Evolutionary conservation across 2,329 filamentous ascomycete species (phyloP).

Genomic region (Tolypocladium endophyticum): DNA sequence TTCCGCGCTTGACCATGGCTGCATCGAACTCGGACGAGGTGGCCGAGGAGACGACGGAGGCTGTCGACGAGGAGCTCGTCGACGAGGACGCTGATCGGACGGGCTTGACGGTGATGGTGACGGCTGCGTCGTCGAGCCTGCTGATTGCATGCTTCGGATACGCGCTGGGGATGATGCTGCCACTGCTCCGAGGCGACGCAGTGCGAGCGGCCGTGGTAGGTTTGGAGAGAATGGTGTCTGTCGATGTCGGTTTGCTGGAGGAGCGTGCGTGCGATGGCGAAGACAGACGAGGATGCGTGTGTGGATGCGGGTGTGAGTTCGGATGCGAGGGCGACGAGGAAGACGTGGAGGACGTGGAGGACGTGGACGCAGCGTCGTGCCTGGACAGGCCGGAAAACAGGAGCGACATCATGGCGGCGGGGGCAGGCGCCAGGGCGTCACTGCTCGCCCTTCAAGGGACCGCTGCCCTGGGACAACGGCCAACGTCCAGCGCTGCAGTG

Average conservation of each 20-base stretch:
- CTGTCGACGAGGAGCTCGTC: constrained; percentile 1
- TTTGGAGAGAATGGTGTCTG: not conserved
- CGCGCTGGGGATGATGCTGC: not conserved
- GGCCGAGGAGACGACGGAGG: not conserved
- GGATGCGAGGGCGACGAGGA: not conserved
- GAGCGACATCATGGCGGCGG: constrained; percentile 4
- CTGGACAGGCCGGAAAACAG: constrained; percentile 5
- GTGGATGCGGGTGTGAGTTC: not conserved
- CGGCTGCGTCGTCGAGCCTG: not conserved
- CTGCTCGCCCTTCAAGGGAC: not conserved
- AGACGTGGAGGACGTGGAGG: not conserved
- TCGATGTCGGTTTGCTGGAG: not conserved
- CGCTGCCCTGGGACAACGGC: not conserved
- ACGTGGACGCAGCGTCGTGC: not conserved
- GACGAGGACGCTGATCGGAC: not conserved
- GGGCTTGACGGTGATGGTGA: constrained; percentile 1
- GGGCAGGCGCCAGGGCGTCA: not conserved
- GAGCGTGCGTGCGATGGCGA: not conserved
- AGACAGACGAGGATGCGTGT: not conserved
- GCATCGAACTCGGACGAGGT: constrained; percentile 12
- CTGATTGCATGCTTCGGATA: constrained; percentile 2
- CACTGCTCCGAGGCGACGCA: not conserved
- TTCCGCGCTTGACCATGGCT: constrained; percentile 23
- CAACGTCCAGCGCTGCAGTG: not conserved
- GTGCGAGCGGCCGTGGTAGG: not conserved